Conservation (phyloP, 352 stramenopile genomes). For the Pythium myriotylum region DNA sequence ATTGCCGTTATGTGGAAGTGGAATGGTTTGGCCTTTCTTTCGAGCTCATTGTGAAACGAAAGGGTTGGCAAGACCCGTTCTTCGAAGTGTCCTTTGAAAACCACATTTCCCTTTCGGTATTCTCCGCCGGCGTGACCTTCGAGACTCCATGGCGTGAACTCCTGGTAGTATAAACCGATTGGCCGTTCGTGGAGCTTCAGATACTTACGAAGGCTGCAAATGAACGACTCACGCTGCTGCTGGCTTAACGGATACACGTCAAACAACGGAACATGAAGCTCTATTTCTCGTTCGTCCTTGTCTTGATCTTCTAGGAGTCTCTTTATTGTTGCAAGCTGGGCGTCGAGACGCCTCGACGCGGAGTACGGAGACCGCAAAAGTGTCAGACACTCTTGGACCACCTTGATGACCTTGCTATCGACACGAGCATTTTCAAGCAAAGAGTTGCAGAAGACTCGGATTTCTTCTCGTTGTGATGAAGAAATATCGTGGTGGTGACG, state of each 20-base stretch:
- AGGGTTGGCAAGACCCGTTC: background rate
- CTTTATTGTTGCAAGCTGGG: background rate
- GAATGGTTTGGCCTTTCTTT: conserved; percentile 7
- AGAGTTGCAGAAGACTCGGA: background rate
- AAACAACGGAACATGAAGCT: conserved; percentile 35
- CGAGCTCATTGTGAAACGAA: conserved; percentile 6
- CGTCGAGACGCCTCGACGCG: background rate
- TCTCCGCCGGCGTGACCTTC: conserved; percentile 7
- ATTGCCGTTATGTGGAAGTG: conserved; percentile 4
- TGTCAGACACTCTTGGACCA: conserved; percentile 3
- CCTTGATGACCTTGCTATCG: conserved; percentile 1
- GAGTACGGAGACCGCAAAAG: background rate
- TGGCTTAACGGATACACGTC: conserved; percentile 26
- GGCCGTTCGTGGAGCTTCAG: conserved; percentile 40
- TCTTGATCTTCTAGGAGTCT: conserved; percentile 14
- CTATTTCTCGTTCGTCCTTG: background rate
- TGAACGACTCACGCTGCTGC: conserved; percentile 13
- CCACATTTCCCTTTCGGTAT: conserved; percentile 60
- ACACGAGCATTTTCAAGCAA: background rate
- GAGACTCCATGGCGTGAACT: conserved; percentile 35
- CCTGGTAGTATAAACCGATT: conserved; percentile 47
- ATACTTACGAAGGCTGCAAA: conserved; percentile 33
- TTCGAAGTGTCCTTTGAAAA: conserved; percentile 18
- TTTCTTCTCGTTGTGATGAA: background rate
- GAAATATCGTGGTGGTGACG: conserved; percentile 9